Evolutionary conservation across 2,329 filamentous ascomycete genomes (phyloP), one percentile per base, ranked within the genome.

Genomic region (Colletotrichum brevisporum): DNA sequence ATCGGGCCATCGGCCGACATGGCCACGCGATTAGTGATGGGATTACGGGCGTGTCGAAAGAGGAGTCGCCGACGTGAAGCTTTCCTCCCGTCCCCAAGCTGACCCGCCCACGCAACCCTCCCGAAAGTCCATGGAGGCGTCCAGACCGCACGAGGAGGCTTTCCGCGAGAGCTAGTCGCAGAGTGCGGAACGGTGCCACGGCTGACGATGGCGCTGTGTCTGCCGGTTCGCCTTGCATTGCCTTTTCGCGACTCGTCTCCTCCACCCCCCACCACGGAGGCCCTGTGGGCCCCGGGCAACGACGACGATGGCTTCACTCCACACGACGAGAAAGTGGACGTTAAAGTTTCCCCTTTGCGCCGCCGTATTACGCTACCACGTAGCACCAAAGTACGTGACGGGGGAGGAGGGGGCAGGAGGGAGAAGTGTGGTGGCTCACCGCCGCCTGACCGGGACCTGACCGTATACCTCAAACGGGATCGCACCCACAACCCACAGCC

Each of bases 391-490:
- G 41, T 43, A 43, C 41, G 16, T 67, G 63, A 60, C 48, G 50
- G 60, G 24, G 36, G 48, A 60, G 15, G 24, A 15, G 10, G 47
- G 16, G 26, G 54, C 52, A 63, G 45, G 39, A 59, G 31, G 47
- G 39, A 31, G n/a, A 21, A 21, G 43, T 39, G 26, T 50, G 47
- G 26, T 39, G 15, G 50, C n/a, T 21, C 62, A 69, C 67, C 62
- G 62, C 56, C 45, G 63, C 43, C 18, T 60, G 66, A 66, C 66
- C 66, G 66, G 62, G 50, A 39, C 66, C 55, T 66, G 55, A 66
- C 62, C 62, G 56, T 66, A n/a, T 66, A 69, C 43, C 62, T 69
- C 67, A 69, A 69, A 69, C 67, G 50, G 56, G 51, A 60, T 51
- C 24, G 58, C 62, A 50, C 24, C 50, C 50, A 69, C 61, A 50